These are phyloP conservation scores for Phytophthora ohioensis DNA, from an alignment of 352 stramenopile species.

Conservation along the genomic window DNA sequence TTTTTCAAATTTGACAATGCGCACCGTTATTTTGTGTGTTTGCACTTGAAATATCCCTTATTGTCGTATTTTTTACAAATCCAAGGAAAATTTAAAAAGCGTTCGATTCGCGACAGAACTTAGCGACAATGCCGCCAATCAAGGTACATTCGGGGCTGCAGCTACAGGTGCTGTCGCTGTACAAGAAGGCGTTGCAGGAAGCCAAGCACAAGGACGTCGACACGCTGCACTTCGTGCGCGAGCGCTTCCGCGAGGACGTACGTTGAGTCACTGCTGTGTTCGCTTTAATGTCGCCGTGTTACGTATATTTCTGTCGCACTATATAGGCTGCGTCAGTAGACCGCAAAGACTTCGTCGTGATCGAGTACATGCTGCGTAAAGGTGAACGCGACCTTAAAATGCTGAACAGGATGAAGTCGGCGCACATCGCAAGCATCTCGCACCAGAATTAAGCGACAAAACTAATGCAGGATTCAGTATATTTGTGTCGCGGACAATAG, in stretches of 20 bases:
- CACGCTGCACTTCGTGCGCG: slow-evolving; percentile 63
- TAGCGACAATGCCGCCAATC: background rate
- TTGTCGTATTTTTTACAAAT: too few relatives aligned
- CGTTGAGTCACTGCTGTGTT: slow-evolving; percentile 12
- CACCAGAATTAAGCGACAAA: slow-evolving; percentile 19
- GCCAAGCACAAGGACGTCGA: slow-evolving; percentile 68
- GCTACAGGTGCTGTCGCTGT: slow-evolving; percentile 79
- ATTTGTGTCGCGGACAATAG: background rate
- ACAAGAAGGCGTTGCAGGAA: slow-evolving; percentile 66
- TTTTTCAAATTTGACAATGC: too few relatives aligned
- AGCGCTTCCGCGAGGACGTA: slow-evolving; percentile 83
- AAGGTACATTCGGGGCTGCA: slow-evolving; percentile 81
- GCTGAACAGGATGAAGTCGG: slow-evolving; percentile 72
- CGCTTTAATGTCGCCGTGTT: background rate
- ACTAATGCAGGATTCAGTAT: background rate
- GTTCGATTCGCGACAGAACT: background rate
- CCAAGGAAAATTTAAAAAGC: too few relatives aligned
- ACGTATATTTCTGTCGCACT: background rate
- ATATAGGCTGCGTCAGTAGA: slow-evolving; percentile 59
- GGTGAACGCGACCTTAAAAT: slow-evolving; percentile 87
- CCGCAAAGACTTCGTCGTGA: slow-evolving; percentile 81
- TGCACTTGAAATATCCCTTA: too few relatives aligned
- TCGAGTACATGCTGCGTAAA: slow-evolving; percentile 89
- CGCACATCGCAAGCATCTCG: slow-evolving; percentile 57
- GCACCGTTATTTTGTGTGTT: too few relatives aligned